Evolutionary conservation across 257 asterid species (phyloP).

Genomic region (Salvia splendens): DNA sequence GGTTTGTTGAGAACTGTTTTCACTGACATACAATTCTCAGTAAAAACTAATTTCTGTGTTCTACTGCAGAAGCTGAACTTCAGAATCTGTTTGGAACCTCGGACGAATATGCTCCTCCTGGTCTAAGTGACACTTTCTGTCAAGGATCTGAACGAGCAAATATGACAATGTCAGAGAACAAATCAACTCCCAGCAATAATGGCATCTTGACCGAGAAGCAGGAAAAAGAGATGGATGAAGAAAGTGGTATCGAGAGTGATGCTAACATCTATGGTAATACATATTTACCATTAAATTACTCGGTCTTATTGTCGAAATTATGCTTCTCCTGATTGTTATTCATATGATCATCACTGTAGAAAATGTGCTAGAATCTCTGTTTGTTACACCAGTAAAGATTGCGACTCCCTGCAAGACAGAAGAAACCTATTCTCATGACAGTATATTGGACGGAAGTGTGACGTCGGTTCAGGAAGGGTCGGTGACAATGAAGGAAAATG

Average conservation of each 20-base stretch:
- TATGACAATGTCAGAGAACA: slow-evolving; percentile 19
- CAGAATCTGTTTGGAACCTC: slow-evolving; percentile 36
- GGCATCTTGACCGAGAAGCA: slow-evolving; percentile 25
- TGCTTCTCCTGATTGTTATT: slow-evolving; percentile 13
- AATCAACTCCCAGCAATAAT: not conserved
- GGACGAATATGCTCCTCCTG: slow-evolving; percentile 21
- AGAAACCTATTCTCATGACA: slow-evolving; percentile 25
- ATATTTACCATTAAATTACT: slow-evolving; percentile 9
- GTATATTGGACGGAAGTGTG: slow-evolving; percentile 9
- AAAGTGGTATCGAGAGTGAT: slow-evolving; percentile 17
- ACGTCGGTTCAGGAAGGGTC: not conserved
- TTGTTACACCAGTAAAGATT: slow-evolving; percentile 42
- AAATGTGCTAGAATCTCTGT: slow-evolving; percentile 38
- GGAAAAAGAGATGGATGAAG: slow-evolving; percentile 33
- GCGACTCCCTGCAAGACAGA: slow-evolving; percentile 18
- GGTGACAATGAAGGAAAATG: slow-evolving; percentile 19
- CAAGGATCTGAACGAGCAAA: slow-evolving; percentile 34
- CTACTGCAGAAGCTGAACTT: slow-evolving; percentile 43
- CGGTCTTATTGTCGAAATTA: not conserved
- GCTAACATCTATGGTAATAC: slow-evolving; percentile 35
- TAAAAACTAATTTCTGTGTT: slow-evolving; percentile 16
- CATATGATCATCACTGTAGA: slow-evolving; percentile 32
- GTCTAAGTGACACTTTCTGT: slow-evolving; percentile 26
- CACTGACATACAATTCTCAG: not conserved
- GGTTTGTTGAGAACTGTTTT: slow-evolving; percentile 30